phyloP scores from a whole-genome alignment of 2,329 filamentous ascomycete species.

The Penicillium palitans region DNA sequence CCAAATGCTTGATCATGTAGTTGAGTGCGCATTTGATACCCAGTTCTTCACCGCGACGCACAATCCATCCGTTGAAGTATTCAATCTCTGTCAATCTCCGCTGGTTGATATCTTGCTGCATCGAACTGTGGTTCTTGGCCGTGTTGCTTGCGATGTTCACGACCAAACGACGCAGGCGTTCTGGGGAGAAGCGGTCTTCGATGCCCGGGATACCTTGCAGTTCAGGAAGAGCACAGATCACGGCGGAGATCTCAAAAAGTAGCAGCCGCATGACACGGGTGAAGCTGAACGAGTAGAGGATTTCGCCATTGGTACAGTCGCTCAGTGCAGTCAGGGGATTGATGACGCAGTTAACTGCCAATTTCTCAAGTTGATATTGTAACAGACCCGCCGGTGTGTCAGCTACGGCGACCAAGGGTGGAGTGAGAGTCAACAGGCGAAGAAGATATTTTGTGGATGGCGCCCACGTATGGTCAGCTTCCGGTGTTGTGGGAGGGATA shows the following conservation, averaged over 20 bases:
- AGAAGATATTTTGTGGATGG: slow-evolving; percentile 61
- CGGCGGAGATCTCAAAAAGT: slow-evolving; percentile 69
- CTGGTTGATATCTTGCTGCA: slow-evolving; percentile 65
- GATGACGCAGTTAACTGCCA: slow-evolving; percentile 73
- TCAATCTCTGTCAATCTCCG: slow-evolving; percentile 73
- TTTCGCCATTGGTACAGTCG: slow-evolving; percentile 70
- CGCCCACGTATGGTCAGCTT: slow-evolving; percentile 34
- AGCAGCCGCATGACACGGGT: slow-evolving; percentile 68
- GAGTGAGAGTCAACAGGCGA: slow-evolving; percentile 62
- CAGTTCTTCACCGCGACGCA: slow-evolving; percentile 68
- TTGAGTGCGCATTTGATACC: slow-evolving; percentile 73
- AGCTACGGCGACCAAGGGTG: slow-evolving; percentile 61
- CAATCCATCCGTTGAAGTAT: slow-evolving; percentile 86
- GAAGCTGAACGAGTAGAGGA: slow-evolving; percentile 67
- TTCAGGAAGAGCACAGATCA: slow-evolving; percentile 75
- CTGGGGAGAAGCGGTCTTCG: slow-evolving; percentile 58
- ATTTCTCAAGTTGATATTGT: slow-evolving; percentile 72
- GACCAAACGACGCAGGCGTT: slow-evolving; percentile 63
- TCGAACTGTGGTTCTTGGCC: slow-evolving; percentile 61
- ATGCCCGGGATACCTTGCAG: slow-evolving; percentile 62
- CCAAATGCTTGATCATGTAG: slow-evolving; percentile 68
- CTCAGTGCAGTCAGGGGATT: slow-evolving; percentile 80
- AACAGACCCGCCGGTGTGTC: slow-evolving; percentile 64
- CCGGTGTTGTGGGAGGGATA: slow-evolving; percentile 18
- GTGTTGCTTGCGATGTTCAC: slow-evolving; percentile 56